Percentiles rank a stretch among this genome's conserved stretches.
Conservation (phyloP, 2,329 filamentous ascomycete genomes). For the Scleromitrula shiraiana region DNA sequence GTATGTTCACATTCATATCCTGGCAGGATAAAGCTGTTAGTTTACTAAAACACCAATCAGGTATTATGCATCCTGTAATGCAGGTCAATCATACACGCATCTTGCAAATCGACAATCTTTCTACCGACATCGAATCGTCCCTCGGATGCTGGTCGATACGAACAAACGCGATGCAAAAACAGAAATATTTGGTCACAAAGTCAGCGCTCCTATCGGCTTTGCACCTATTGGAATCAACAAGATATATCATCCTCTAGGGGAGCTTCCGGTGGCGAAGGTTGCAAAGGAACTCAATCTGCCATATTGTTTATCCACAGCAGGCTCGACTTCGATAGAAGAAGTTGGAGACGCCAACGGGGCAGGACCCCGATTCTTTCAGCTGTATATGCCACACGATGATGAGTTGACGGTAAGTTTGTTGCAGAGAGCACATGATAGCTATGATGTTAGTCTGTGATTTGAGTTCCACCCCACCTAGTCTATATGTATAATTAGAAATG, state of each 20-base stretch:
- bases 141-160: constrained; percentile 53
- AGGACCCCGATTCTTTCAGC: constrained; percentile 50
- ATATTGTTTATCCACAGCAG: constrained; percentile 52
- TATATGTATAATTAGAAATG: too few relatives aligned
- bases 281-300: constrained; percentile 49
- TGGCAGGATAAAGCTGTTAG: not conserved
- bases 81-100: constrained; percentile 43
- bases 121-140: constrained; percentile 54
- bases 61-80: constrained; percentile 50
- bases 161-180: constrained; percentile 46
- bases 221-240: constrained; percentile 58
- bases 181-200: constrained; percentile 51
- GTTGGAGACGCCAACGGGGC: constrained; percentile 48
- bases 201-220: constrained; percentile 54
- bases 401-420: constrained; percentile 49
- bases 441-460: too few relatives aligned
- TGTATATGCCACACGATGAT: constrained; percentile 58
- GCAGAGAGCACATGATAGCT: constrained; percentile 42
- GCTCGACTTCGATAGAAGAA: constrained; percentile 43
- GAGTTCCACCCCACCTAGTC: too few relatives aligned
- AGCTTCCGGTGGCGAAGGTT: constrained; percentile 51
- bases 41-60: constrained; percentile 12
- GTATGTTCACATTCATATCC: constrained; percentile 20
- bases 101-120: constrained; percentile 56
- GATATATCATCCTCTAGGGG: constrained; percentile 52